A percentile compares a stretch with the other conserved stretches of the same genome.
These are phyloP conservation scores for Boletus sensibilis DNA, from an alignment of 768 basidiomycete species.

Conservation along the genomic window DNA sequence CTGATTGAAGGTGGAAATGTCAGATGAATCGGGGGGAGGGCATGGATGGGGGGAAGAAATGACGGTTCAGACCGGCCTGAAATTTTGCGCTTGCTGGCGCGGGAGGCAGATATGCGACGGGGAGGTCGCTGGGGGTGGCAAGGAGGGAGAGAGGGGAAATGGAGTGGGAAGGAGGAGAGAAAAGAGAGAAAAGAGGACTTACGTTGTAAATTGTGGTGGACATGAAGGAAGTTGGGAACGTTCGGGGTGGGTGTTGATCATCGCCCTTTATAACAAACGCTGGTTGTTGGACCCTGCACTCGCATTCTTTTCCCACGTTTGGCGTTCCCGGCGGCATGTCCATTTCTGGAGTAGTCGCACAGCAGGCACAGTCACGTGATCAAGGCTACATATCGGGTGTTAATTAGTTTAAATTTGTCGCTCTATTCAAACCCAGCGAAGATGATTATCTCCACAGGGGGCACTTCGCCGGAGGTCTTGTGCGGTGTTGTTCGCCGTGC, in stretches of 20 bases:
- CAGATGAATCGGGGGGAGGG: constrained; percentile 10
- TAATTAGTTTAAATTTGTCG: constrained; percentile 14
- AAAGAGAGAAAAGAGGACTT: constrained; percentile 17
- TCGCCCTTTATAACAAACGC: constrained; percentile 39
- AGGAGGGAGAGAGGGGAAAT: not conserved
- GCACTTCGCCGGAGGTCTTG: not conserved
- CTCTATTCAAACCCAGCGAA: constrained; percentile 23
- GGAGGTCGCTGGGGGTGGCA: not conserved
- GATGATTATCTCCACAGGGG: constrained; percentile 18
- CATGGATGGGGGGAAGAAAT: not conserved
- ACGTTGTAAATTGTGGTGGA: constrained; percentile 41
- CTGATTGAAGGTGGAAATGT: constrained; percentile 27
- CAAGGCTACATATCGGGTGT: constrained; percentile 14
- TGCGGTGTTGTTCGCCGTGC: not conserved
- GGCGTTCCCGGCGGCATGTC: constrained; percentile 36
- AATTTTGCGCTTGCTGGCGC: constrained; percentile 26
- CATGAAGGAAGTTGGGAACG: constrained; percentile 39
- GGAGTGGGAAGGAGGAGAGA: not conserved
- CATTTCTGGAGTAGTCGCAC: constrained; percentile 21
- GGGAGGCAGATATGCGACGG: not conserved
- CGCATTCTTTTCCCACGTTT: constrained; percentile 36
- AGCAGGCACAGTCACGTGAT: constrained; percentile 34
- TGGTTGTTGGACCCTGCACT: constrained; percentile 35
- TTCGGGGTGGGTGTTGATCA: constrained; percentile 39
- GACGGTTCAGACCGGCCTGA: constrained; percentile 4